Base-by-base conservation (phyloP, 371 early-diverging fungal genomes). In the Mortierella sp. region DNA sequence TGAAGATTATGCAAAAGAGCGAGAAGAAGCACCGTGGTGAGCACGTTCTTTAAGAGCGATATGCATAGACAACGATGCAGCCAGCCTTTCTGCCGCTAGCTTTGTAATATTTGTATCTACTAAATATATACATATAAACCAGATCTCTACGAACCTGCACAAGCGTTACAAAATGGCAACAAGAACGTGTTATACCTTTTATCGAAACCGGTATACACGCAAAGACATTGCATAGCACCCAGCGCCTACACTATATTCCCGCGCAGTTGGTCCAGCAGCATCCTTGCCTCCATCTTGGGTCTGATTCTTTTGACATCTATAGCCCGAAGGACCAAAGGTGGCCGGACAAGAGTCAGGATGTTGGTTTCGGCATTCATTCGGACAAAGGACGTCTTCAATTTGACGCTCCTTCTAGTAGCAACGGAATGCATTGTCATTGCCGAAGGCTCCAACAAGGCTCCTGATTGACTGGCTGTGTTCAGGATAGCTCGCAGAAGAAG, bases 1-100 rank as follows among this genome's bases (percentile, higher is more conserved):
- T 72, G 49, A 72, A 72, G 43, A 61, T 72, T 24, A 72, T 72
- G 72, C 72, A 72, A 23, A 65, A 66, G 56, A 66, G 66, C 28
- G 72, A 72, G 62, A 72, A 72, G 58, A 65, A 66, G 58, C 60
- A 52, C 30, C 66, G 62, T 27, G 72, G 72, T 44, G 72, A 72
- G 46, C 61, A 60, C 32, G 66, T 72, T 43, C 43, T 72, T 28
- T 72, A 51, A 60, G 30, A 3, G 3, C n/a, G 6, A 23, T 19
- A 14, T 39, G 31, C 8, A 23, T 8, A 28, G 3, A 27, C 21
- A 21, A 24, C 23, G 34, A 14, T n/a, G n/a, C n/a, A n/a, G n/a
- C n/a, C n/a, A n/a, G n/a, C n/a, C n/a, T n/a, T n/a, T n/a, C n/a
- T n/a, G n/a, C n/a, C n/a, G n/a, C n/a, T n/a, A n/a, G n/a, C n/a